These are phyloP conservation scores for Globisporangium irregulare DNA, from an alignment of 352 stramenopile species.

Conservation along the genomic window DNA sequence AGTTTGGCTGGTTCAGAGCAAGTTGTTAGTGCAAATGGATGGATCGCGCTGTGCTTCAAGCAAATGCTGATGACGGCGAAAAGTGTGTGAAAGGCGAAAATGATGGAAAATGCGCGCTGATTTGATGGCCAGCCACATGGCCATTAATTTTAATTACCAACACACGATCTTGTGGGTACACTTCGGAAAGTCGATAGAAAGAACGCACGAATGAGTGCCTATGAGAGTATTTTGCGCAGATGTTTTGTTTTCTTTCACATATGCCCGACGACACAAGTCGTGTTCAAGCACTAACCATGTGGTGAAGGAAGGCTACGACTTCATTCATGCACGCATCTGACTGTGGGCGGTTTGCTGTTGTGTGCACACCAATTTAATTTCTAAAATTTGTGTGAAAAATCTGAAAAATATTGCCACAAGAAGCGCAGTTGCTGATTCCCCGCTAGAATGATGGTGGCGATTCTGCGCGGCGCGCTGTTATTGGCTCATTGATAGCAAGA, in stretches of 20 bases:
- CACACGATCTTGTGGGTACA: neutral
- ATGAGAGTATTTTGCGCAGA: neutral
- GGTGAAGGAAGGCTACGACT: neutral
- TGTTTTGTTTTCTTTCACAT: neutral
- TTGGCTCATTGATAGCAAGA: neutral
- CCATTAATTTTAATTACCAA: neutral
- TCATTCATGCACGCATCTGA: neutral
- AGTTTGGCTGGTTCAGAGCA: neutral
- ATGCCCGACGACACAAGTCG: neutral
- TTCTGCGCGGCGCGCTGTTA: neutral
- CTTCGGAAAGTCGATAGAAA: neutral
- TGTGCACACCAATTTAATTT: neutral
- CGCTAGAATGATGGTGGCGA: neutral
- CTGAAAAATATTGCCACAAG: neutral
- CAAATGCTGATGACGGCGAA: neutral
- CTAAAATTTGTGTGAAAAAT: neutral
- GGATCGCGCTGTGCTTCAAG: neutral
- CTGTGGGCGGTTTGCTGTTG: neutral
- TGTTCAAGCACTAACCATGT: neutral
- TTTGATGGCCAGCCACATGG: neutral
- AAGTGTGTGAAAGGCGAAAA: neutral
- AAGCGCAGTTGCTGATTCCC: neutral
- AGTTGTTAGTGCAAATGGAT: neutral
- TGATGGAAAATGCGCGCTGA: neutral
- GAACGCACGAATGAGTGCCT: neutral